phyloP scores from a whole-genome alignment of 306 rosid species.

The Delonix regia region DNA sequence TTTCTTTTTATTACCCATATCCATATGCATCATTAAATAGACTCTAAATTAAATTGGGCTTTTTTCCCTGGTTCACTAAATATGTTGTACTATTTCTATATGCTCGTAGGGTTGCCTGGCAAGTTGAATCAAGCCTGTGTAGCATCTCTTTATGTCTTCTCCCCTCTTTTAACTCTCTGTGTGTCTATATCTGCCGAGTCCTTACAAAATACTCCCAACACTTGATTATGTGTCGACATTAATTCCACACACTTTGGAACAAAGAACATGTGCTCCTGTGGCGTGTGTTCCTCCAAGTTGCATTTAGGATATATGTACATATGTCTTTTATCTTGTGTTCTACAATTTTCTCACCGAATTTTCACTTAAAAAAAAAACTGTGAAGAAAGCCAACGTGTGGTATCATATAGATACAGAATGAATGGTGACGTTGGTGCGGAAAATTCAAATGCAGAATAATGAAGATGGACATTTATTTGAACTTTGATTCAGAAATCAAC shows the following conservation, averaged over 20 bases:
- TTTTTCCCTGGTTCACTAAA: too few species aligned
- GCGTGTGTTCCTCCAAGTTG: neutral
- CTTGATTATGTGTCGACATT: too few species aligned
- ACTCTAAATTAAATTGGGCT: too few species aligned
- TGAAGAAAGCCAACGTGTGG: neutral
- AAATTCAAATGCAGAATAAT: constrained; percentile 23
- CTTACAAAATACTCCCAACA: neutral
- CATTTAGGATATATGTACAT: constrained; percentile 12
- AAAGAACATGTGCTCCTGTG: neutral
- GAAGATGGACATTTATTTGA: constrained; percentile 7
- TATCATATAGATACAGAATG: constrained; percentile 11
- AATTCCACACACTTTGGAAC: neutral
- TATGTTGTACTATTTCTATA: too few species aligned
- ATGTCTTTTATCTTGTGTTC: neutral
- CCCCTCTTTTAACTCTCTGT: neutral
- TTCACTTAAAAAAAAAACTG: neutral
- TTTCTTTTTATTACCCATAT: too few species aligned
- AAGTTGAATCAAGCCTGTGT: too few species aligned
- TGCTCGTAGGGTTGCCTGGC: too few species aligned
- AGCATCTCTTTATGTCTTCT: too few species aligned
- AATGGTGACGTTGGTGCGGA: constrained; percentile 7
- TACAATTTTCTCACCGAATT: neutral
- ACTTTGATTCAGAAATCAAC: constrained; percentile 16
- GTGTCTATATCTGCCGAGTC: neutral
- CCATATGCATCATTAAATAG: too few species aligned